Base-by-base conservation (phyloP, 164 flowering plant species). In the Magnolia changhungtana region DNA sequence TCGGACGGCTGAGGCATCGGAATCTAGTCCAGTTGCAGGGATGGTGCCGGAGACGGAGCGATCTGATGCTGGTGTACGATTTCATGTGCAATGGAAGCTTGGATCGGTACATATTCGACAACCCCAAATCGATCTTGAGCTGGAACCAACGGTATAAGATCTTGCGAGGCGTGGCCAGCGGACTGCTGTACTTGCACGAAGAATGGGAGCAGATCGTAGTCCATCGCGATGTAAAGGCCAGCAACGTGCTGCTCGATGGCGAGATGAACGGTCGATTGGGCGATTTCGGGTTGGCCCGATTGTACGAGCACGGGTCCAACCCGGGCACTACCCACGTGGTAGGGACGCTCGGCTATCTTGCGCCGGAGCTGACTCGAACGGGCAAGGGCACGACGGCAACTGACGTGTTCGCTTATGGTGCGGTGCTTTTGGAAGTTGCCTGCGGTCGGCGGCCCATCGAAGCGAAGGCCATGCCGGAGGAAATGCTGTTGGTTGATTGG, bases 51-150 rank as follows among this genome's bases (percentile, higher is more conserved):
- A 27, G 77, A 29, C 58, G 67, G 8, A 67, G 77, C 7, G 80
- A 78, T 37, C 69, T 78, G 18, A 83, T 91, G 24, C 87, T 91
- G 5, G 95, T 89, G 5, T 89, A 91, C 24, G 92, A 91, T 31
- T 91, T 51, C 77, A 88, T 91, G 95, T 75, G 83, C 3, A 89
- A 91, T 67, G 90, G 92, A 1, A 91, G 95, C 86, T 79, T 91
- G 37, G 91, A 89, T 31, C 85, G 70, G 63, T 80, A 59, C 78
- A 63, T 91, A 18, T 91, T 85, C 65, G 89, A 85, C 16, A 78
- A 85, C 24, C 86, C 89, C 8, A 78, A 82, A 24, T 8, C 16
- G 21, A 73, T 76, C 10, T 78, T 89, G 4, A 82, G 63, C 24
- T 91, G 95, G 93, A 76, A 80, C 13, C 87, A 87, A 75, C 81